Percentiles rank a stretch among this genome's conserved stretches.
Conservation (phyloP, 768 basidiomycete species). For the Sistotremastrum niveocremeum region DNA sequence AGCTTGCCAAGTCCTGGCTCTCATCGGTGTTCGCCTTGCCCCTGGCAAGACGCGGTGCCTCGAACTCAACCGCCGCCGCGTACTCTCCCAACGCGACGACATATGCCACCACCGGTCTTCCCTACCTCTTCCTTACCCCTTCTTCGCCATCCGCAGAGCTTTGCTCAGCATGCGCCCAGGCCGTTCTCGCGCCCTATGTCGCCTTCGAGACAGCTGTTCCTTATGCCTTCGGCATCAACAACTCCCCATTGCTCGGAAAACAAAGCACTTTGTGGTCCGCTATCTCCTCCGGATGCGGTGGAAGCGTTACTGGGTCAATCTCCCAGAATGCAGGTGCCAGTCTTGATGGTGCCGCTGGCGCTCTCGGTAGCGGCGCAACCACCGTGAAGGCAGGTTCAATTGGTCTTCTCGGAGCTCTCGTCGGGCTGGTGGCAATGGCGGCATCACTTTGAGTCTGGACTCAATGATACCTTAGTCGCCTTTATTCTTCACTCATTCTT, state of each 20-base stretch:
- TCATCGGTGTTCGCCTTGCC: slow-evolving; percentile 5
- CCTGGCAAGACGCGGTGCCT: slow-evolving; percentile 10
- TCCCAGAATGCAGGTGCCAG: slow-evolving; percentile 58
- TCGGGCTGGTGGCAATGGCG: slow-evolving; percentile 8
- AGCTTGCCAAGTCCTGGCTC: slow-evolving; percentile 2
- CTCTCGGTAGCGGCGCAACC: slow-evolving; percentile 17
- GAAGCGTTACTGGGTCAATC: slow-evolving; percentile 51
- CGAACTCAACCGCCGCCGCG: slow-evolving; percentile 19
- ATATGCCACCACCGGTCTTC: slow-evolving; percentile 46
- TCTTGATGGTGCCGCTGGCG: slow-evolving; percentile 20
- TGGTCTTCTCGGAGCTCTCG: slow-evolving; percentile 17
- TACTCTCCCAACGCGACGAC: slow-evolving; percentile 40
- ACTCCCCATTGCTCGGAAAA: slow-evolving; percentile 49
- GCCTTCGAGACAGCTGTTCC: slow-evolving; percentile 54
- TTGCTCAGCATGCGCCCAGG: slow-evolving; percentile 75
- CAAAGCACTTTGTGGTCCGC: slow-evolving; percentile 55
- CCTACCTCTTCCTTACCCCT: slow-evolving; percentile 68
- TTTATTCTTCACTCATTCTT: no score
- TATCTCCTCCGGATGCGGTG: slow-evolving; percentile 52
- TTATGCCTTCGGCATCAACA: slow-evolving; percentile 61
- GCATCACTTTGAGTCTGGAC: no score
- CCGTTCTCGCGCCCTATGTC: slow-evolving; percentile 64
- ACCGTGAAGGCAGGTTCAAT: slow-evolving; percentile 14
- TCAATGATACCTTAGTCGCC: no score
- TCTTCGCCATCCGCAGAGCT: slow-evolving; percentile 34